These are phyloP conservation scores for Suillus weaverae DNA, from an alignment of 768 basidiomycete genomes.

Conservation along the genomic window DNA sequence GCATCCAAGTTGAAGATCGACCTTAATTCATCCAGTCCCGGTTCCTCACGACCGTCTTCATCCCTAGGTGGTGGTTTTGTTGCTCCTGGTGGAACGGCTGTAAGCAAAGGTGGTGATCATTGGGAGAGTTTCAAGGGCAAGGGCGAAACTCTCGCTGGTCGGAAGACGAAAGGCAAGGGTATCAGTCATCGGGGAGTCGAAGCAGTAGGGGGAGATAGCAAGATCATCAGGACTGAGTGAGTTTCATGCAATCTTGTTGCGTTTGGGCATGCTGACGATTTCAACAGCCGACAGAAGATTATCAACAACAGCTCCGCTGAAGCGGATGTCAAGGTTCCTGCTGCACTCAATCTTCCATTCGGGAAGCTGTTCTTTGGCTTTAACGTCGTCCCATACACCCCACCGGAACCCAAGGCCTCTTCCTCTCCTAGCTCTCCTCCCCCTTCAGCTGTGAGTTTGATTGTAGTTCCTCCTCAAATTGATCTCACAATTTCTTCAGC, in stretches of 20 bases:
- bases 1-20: conserved; percentile 97
- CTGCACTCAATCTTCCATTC: conserved; percentile 84
- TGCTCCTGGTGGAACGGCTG: conserved; percentile 44
- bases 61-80: conserved; percentile 69
- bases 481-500: conserved; percentile 22
- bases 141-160: conserved; percentile 86
- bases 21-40: conserved; percentile 80
- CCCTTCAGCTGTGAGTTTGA: conserved; percentile 29
- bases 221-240: conserved; percentile 89
- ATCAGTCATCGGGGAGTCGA: conserved; percentile 82
- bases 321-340: conserved; percentile 77
- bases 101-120: conserved; percentile 77
- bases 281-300: conserved; percentile 71
- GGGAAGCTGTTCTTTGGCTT: conserved; percentile 98
- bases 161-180: conserved; percentile 95
- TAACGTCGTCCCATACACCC: conserved; percentile 69
- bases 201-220: conserved; percentile 75
- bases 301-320: conserved; percentile 81
- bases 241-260: conserved; percentile 31
- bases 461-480: not conserved
- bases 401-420: conserved; percentile 39
- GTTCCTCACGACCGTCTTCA: conserved; percentile 79
- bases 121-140: conserved; percentile 98
- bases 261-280: conserved; percentile 16
- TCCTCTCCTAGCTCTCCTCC: conserved; percentile 31